Conservation (phyloP, 2,329 filamentous ascomycete species). For the Fonsecaea multimorphosa region DNA sequence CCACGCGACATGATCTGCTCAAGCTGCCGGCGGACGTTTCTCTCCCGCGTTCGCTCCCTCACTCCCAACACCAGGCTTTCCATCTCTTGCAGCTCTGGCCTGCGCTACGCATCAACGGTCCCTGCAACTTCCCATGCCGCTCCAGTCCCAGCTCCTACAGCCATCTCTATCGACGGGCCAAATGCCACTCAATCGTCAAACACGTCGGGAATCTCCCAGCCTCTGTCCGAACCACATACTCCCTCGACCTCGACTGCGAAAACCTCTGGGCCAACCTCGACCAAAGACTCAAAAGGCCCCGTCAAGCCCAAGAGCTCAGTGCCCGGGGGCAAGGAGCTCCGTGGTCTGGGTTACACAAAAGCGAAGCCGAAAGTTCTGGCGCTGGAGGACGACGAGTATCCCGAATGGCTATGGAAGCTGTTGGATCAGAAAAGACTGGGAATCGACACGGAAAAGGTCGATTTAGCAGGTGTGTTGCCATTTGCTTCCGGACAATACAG, state of each 20-base stretch:
- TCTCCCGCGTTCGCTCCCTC: constrained; percentile 27
- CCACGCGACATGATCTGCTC: constrained; percentile 37
- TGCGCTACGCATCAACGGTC: constrained; percentile 30
- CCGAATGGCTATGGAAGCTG: constrained; percentile 56
- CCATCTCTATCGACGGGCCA: constrained; percentile 23
- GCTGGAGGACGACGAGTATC: constrained; percentile 55
- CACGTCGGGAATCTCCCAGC: constrained; percentile 50
- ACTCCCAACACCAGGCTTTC: constrained; percentile 6
- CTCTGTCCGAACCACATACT: constrained; percentile 44
- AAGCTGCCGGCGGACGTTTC: constrained; percentile 33
- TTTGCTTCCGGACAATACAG: background rate
- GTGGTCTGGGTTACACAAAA: constrained; percentile 55
- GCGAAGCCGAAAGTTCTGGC: constrained; percentile 54
- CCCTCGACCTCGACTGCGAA: constrained; percentile 32
- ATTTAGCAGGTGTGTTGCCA: constrained; percentile 46
- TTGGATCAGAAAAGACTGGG: constrained; percentile 48
- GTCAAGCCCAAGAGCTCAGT: constrained; percentile 48
- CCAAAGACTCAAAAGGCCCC: constrained; percentile 41
- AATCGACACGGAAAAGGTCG: constrained; percentile 46
- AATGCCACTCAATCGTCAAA: constrained; percentile 44
- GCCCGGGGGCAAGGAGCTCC: constrained; percentile 48
- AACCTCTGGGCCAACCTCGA: constrained; percentile 34
- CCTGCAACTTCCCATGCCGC: constrained; percentile 33
- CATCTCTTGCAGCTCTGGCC: constrained; percentile 2
- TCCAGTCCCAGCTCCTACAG: constrained; percentile 31